These are phyloP conservation scores for Scheffersomyces cryptocercus DNA, from an alignment of 1,139 yeast species.

Conservation along the genomic window DNA sequence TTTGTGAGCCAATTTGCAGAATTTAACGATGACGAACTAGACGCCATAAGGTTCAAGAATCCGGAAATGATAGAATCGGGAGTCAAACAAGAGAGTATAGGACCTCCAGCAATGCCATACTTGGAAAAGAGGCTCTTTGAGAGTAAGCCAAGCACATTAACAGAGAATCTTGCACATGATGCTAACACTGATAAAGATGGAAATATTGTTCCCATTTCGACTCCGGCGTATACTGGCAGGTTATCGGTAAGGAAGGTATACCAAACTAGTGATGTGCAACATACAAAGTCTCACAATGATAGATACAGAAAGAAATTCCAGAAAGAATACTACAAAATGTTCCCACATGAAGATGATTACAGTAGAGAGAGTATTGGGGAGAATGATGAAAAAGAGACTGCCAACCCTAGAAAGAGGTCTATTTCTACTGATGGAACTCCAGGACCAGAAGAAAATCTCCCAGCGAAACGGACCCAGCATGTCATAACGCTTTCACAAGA, in stretches of 20 bases:
- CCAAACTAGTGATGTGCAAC: slow-evolving; percentile 4
- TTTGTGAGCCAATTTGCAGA: slow-evolving; percentile 18
- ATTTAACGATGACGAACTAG: slow-evolving; percentile 15
- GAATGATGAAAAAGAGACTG: background rate
- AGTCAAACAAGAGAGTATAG: background rate
- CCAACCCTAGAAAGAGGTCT: background rate
- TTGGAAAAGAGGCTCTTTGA: slow-evolving; percentile 8
- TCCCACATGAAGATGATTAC: background rate
- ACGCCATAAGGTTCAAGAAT: slow-evolving; percentile 12
- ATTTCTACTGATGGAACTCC: background rate
- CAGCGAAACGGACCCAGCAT: slow-evolving; percentile 7
- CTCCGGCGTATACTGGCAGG: slow-evolving; percentile 2
- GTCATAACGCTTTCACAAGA: background rate
- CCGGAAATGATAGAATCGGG: background rate
- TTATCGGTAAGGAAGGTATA: slow-evolving; percentile 16
- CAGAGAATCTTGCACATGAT: background rate
- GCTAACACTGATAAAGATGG: slow-evolving; percentile 1
- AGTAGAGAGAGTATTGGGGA: background rate
- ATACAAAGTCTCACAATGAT: slow-evolving; percentile 9
- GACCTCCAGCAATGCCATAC: slow-evolving; percentile 3
- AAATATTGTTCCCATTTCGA: background rate
- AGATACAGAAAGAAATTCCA: slow-evolving; percentile 11
- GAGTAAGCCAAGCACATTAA: background rate
- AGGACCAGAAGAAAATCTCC: background rate
- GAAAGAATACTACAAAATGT: slow-evolving; percentile 3